Evolutionary conservation across 495 filamentous ascomycete species (phyloP), one percentile per base, ranked within the genome.

Genomic region (Daldinia bambusicola): DNA sequence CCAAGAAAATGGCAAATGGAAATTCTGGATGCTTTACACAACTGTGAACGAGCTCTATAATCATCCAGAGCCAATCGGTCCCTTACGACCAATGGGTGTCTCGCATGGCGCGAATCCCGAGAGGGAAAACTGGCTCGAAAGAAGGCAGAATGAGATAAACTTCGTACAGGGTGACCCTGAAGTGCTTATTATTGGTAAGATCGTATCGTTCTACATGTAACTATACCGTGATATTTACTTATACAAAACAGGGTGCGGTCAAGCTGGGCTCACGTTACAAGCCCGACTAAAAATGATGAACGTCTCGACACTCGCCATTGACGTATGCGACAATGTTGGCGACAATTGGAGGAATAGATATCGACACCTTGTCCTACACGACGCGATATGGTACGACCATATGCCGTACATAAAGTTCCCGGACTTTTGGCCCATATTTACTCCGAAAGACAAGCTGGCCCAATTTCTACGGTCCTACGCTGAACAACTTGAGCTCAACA

Each of bases 301-400:
- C 31, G 79, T 95, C 8, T 76, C 86, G 26, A 76, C 87, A 0
- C 80, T 95, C 30, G 76, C 92, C 26, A 85, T 94, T 66, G 92
- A 95, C 74, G 77, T 79, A 18, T 89, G 90, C 72, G 82, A 85
- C 12, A 76, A 85, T 14, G 80, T 94, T 10, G 92, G 92, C 8
- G 92, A 93, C 74, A 93, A 88, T 77, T 95, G 92, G 92, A 84
- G 91, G 20, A 86, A 85, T n/a, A 81, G 92, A 30, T 90, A 90
- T 70, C 78, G 83, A 59, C 80, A 84, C 36, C 81, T 87, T 2
- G 91, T 93, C 0, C 84, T 92, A 4, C 92, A 94, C 71, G 91
- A 94, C 66, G 89, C 91, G 0, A 88, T 94, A 4, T 91, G 89
- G 87, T 92, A 87, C 70, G 90, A 93, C 72, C 91, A 93, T 72